A percentile compares a stretch with the other conserved stretches of the same genome.
Conservation (phyloP, 805 yeast genomes). For the Myxozyma vanderwaltii region DNA sequence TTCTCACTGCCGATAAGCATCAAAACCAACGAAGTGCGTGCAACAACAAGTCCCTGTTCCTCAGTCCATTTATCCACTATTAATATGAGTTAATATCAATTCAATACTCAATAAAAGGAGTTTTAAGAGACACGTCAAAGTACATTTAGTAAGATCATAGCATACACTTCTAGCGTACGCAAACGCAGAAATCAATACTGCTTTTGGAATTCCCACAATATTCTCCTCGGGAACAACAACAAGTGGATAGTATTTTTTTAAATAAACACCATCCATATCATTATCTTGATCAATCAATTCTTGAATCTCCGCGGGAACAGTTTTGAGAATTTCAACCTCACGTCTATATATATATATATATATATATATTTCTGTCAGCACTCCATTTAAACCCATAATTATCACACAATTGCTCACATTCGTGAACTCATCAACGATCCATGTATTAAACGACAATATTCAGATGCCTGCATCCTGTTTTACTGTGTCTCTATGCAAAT, state of each 20-base stretch:
- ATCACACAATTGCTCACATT: too few species aligned
- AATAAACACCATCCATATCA: conserved; percentile 16
- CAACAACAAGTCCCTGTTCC: conserved; percentile 22
- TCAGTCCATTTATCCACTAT: conserved; percentile 22
- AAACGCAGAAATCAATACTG: conserved; percentile 19
- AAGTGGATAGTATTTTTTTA: conserved; percentile 16
- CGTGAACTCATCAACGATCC: conserved; percentile 6
- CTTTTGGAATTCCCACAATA: conserved; percentile 28
- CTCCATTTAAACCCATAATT: too few species aligned
- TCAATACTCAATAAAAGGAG: background rate
- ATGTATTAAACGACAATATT: conserved; percentile 8
- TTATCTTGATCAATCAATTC: background rate
- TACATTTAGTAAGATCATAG: conserved; percentile 16
- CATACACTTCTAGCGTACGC: conserved; percentile 15
- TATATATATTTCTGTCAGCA: too few species aligned
- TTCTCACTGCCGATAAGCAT: conserved; percentile 30
- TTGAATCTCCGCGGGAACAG: conserved; percentile 12
- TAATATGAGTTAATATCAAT: background rate
- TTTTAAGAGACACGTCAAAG: background rate
- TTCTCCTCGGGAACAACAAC: conserved; percentile 26
- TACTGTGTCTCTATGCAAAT: too few species aligned
- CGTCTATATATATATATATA: conserved; percentile 7
- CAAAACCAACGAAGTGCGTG: conserved; percentile 13
- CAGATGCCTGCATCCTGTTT: background rate
- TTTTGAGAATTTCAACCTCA: conserved; percentile 24